These are phyloP conservation scores for Xylaria bambusicola DNA, from an alignment of 495 filamentous ascomycete species.

Conservation along the genomic window DNA sequence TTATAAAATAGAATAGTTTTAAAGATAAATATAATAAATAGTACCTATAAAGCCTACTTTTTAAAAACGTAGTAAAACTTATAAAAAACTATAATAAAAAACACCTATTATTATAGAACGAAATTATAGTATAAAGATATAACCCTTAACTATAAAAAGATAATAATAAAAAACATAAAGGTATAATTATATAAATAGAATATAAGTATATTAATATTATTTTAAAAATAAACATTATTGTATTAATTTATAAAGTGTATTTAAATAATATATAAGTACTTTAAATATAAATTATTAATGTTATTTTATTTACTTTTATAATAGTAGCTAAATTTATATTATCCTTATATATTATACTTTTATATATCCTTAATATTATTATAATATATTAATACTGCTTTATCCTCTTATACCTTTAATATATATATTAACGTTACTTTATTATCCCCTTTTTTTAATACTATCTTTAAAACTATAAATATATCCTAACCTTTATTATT, in stretches of 20 bases:
- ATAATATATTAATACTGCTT: not conserved
- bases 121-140: not conserved
- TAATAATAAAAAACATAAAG: not conserved
- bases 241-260: not conserved
- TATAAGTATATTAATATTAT: not conserved
- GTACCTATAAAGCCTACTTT: not conserved
- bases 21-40: conserved; percentile 1
- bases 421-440: too few species aligned
- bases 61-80: not conserved
- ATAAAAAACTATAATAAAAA: conserved; percentile 1
- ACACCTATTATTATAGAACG: not conserved
- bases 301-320: not conserved
- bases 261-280: not conserved
- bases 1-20: conserved; percentile 4
- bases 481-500: too few species aligned
- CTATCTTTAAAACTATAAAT: too few species aligned
- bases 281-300: not conserved
- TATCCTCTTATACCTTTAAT: too few species aligned
- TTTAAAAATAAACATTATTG: not conserved
- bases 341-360: not conserved
- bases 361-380: too few species aligned
- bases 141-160: too few species aligned
- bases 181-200: not conserved
- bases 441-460: too few species aligned
- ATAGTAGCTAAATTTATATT: not conserved